Percentiles rank a stretch among this genome's conserved stretches.
These are phyloP conservation scores for Mercurialis annua DNA, from an alignment of 345 rosid species.

Conservation along the genomic window DNA sequence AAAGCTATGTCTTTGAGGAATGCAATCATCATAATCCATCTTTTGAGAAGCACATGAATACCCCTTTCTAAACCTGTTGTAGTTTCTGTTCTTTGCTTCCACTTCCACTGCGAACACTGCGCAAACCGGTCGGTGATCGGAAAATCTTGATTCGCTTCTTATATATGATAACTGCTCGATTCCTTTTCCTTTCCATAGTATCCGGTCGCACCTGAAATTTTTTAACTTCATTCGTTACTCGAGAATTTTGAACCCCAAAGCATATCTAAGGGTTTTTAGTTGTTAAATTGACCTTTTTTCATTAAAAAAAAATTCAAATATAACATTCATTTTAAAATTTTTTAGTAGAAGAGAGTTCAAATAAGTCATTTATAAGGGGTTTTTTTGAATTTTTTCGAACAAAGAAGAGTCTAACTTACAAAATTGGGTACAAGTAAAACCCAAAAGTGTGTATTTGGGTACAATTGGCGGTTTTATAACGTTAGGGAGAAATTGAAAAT, in stretches of 20 bases:
- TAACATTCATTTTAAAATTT: no score
- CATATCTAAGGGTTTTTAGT: no score
- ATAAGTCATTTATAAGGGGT: no score
- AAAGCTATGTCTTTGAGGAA: constrained; percentile 65
- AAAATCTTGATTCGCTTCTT: constrained; percentile 83
- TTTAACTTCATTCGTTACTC: neutral
- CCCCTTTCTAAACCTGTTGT: constrained; percentile 61
- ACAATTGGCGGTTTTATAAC: no score
- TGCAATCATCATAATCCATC: constrained; percentile 47
- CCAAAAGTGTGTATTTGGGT: no score
- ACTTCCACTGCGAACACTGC: constrained; percentile 66
- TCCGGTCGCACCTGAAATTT: constrained; percentile 80
- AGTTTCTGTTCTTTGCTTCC: constrained; percentile 40
- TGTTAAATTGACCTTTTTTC: neutral
- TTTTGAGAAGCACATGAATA: constrained; percentile 52
- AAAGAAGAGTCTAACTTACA: no score
- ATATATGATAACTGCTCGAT: constrained; percentile 73
- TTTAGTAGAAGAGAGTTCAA: no score
- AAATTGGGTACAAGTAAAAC: no score
- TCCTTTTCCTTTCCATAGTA: constrained; percentile 77
- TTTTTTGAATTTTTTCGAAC: no score
- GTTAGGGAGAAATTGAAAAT: no score
- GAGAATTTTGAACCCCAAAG: no score
- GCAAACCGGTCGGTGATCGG: constrained; percentile 94
- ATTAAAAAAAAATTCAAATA: no score